phyloP scores from a whole-genome alignment of 164 flowering plant genomes.

The Umbilicus rupestris region DNA sequence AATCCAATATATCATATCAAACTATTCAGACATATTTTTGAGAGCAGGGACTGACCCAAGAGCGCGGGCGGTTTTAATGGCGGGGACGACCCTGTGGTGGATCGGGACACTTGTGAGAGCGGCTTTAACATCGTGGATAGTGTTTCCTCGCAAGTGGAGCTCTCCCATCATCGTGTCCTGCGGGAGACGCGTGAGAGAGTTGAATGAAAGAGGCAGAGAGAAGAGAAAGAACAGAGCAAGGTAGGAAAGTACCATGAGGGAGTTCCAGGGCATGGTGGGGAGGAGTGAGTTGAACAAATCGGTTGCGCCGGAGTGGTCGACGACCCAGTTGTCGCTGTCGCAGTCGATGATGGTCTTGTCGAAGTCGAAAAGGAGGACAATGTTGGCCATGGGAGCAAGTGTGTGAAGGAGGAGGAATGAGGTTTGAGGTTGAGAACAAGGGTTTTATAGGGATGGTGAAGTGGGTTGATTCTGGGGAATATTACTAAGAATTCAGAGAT shows the following conservation, averaged over 20 bases:
- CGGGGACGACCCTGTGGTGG: not conserved
- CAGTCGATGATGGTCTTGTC: slow-evolving; percentile 6
- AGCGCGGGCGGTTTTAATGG: not conserved
- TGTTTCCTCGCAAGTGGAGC: not conserved
- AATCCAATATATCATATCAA: too few relatives aligned
- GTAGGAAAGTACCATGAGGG: not conserved
- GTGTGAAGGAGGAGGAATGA: not conserved
- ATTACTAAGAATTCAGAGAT: not conserved
- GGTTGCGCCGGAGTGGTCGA: not conserved
- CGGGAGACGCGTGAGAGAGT: not conserved
- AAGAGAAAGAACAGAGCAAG: not conserved
- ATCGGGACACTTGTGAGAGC: not conserved
- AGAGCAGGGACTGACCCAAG: not conserved
- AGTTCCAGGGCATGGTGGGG: slow-evolving; percentile 3
- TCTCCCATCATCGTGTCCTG: not conserved
- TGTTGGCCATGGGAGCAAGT: not conserved
- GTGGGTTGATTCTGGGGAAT: not conserved
- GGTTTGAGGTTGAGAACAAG: not conserved
- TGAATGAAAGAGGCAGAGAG: not conserved
- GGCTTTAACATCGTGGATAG: not conserved
- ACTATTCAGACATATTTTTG: too few relatives aligned
- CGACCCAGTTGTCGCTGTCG: not conserved
- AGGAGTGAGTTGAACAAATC: slow-evolving; percentile 4
- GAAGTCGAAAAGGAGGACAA: not conserved
- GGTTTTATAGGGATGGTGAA: not conserved